Conservation (phyloP, 2,329 filamentous ascomycete genomes). For the Neopestalotiopsis rosae region DNA sequence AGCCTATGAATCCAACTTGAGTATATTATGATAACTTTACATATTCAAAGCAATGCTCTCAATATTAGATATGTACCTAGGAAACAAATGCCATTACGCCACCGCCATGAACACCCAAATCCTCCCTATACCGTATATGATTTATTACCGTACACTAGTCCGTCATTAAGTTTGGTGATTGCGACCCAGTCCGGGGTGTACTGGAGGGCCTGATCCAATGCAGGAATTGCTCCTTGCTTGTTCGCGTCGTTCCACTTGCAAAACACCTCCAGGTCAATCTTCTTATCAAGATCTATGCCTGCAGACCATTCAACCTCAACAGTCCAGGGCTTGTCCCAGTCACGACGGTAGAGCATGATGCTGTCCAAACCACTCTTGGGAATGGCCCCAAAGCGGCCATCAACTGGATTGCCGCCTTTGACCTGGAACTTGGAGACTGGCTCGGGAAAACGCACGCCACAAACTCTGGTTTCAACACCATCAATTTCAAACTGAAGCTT, state of each 20-base stretch:
- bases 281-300: constrained; percentile 32
- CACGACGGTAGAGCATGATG: constrained; percentile 81
- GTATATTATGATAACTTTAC: neutral
- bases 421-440: constrained; percentile 72
- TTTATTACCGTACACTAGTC: constrained; percentile 15
- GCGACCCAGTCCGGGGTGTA: constrained; percentile 83
- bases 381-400: constrained; percentile 30
- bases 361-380: constrained; percentile 65
- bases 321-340: constrained; percentile 78
- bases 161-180: constrained; percentile 40
- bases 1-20: no score
- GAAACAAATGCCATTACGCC: neutral
- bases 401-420: constrained; percentile 57
- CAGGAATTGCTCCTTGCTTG: constrained; percentile 63
- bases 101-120: neutral
- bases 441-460: constrained; percentile 74
- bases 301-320: constrained; percentile 65
- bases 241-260: constrained; percentile 82
- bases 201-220: constrained; percentile 77
- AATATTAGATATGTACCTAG: neutral
- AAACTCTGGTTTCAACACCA: constrained; percentile 79
- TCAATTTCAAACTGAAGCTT: constrained; percentile 69
- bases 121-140: constrained; percentile 6
- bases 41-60: neutral
- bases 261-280: constrained; percentile 68